Conservation (phyloP, 352 stramenopile species). For the Pythium phragmiticola region DNA sequence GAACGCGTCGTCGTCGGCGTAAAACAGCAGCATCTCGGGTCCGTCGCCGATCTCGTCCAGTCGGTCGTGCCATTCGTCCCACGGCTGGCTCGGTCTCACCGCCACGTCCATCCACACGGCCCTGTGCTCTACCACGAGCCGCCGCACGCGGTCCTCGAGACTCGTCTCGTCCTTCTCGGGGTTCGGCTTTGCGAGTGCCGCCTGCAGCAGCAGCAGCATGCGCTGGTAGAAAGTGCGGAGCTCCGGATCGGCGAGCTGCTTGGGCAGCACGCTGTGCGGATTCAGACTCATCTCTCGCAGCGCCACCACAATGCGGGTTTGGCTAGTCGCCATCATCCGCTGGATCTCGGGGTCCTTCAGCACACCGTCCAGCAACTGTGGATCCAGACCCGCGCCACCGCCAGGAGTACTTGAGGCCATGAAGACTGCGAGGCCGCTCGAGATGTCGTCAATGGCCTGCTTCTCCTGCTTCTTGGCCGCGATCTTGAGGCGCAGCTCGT, state of each 20-base stretch:
- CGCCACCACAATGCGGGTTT: conserved; percentile 48
- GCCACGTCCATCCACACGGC: conserved; percentile 16
- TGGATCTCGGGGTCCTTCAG: conserved; percentile 48
- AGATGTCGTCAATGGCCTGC: conserved; percentile 15
- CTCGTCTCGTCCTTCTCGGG: background rate
- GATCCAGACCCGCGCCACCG: conserved; percentile 15
- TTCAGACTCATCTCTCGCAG: conserved; percentile 72
- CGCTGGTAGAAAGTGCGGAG: conserved; percentile 59
- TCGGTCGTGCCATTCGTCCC: conserved; percentile 33
- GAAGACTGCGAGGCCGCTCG: conserved; percentile 16
- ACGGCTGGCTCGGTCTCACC: conserved; percentile 19
- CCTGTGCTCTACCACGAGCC: conserved; percentile 19
- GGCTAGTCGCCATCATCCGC: conserved; percentile 30
- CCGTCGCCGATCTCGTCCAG: conserved; percentile 68
- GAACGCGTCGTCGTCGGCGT: conserved; percentile 52
- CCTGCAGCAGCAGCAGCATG: conserved; percentile 36
- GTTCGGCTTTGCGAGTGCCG: conserved; percentile 11
- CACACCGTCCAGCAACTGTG: conserved; percentile 47
- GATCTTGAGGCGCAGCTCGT: conserved; percentile 21
- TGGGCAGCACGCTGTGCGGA: conserved; percentile 38
- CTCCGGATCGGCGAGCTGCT: conserved; percentile 42
- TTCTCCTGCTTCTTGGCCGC: conserved; percentile 23
- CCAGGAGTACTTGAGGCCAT: conserved; percentile 1
- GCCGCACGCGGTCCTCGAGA: conserved; percentile 43
- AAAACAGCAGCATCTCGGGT: conserved; percentile 66